phyloP scores from a whole-genome alignment of 805 yeast species.

The Cyberlindnera mrakii region DNA sequence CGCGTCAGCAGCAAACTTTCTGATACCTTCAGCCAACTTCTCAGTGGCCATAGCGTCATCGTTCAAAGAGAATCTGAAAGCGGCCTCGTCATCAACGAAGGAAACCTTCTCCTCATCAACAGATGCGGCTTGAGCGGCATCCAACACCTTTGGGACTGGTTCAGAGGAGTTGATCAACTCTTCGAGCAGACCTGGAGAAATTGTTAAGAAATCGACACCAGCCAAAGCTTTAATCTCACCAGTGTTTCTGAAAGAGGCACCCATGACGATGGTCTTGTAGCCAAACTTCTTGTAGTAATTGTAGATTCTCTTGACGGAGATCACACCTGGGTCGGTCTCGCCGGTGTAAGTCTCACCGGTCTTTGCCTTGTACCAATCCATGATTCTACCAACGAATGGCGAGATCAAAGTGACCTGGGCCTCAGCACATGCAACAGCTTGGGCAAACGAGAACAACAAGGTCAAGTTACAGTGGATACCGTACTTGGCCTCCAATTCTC shows the following conservation, averaged over 20 bases:
- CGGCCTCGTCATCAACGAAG: conserved; percentile 78
- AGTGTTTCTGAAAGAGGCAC: conserved; percentile 97
- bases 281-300: conserved; percentile 97
- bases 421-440: conserved; percentile 99
- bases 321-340: conserved; percentile 92
- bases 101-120: conserved; percentile 63
- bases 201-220: conserved; percentile 94
- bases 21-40: conserved; percentile 96
- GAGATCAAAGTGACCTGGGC: conserved; percentile 94
- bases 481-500: conserved; percentile 85
- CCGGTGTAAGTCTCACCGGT: conserved; percentile 83
- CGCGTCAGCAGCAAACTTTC: conserved; percentile 93
- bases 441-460: conserved; percentile 87
- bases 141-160: conserved; percentile 75
- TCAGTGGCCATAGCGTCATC: conserved; percentile 99
- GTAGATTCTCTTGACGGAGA: conserved; percentile 81
- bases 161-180: conserved; percentile 74
- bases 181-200: conserved; percentile 88
- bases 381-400: conserved; percentile 98
- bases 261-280: conserved; percentile 98
- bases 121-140: conserved; percentile 56
- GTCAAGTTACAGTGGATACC: conserved; percentile 94
- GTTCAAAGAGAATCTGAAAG: conserved; percentile 85
- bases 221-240: conserved; percentile 96
- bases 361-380: conserved; percentile 95